A percentile compares a stretch with the other conserved stretches of the same genome.
Conservation (phyloP, 352 stramenopile genomes). For the Globisporangium echinulatum region DNA sequence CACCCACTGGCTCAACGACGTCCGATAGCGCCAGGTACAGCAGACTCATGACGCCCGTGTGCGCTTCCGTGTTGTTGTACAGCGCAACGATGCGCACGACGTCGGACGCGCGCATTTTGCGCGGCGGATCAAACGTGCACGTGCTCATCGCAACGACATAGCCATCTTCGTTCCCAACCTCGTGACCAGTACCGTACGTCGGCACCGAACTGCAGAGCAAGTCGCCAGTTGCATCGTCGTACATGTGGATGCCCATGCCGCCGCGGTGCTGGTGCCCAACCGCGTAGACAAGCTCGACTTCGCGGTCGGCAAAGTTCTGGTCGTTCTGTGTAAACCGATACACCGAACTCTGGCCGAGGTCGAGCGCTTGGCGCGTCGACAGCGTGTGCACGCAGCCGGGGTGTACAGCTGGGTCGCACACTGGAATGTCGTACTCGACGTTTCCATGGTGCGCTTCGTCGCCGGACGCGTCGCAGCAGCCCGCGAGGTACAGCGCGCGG, state of each 20-base stretch:
- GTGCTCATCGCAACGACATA: constrained; percentile 72
- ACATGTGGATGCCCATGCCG: constrained; percentile 65
- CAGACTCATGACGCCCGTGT: constrained; percentile 75
- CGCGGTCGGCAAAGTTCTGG: constrained; percentile 24
- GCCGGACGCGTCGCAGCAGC: constrained; percentile 67
- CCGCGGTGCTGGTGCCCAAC: constrained; percentile 75
- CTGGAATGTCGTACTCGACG: constrained; percentile 72
- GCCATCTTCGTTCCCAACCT: constrained; percentile 59
- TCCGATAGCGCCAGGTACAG: constrained; percentile 74
- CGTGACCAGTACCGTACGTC: constrained; percentile 49
- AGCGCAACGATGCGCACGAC: constrained; percentile 68
- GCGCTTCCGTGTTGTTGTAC: constrained; percentile 75
- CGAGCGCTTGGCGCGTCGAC: constrained; percentile 54
- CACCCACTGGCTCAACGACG: constrained; percentile 18
- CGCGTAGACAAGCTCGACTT: constrained; percentile 75
- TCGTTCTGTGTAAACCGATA: constrained; percentile 15
- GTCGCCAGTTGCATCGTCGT: constrained; percentile 60
- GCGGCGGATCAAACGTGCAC: constrained; percentile 67
- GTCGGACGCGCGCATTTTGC: constrained; percentile 60
- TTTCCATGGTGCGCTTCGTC: constrained; percentile 57
- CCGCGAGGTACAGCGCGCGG: constrained; percentile 55
- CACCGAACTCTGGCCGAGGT: constrained; percentile 25
- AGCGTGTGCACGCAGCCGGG: constrained; percentile 76
- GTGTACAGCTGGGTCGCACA: constrained; percentile 54
- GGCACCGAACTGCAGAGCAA: constrained; percentile 61